A percentile compares a stretch with the other conserved stretches of the same genome.
Conservation (phyloP, 257 asterid genomes). For the Eucommia ulmoides region DNA sequence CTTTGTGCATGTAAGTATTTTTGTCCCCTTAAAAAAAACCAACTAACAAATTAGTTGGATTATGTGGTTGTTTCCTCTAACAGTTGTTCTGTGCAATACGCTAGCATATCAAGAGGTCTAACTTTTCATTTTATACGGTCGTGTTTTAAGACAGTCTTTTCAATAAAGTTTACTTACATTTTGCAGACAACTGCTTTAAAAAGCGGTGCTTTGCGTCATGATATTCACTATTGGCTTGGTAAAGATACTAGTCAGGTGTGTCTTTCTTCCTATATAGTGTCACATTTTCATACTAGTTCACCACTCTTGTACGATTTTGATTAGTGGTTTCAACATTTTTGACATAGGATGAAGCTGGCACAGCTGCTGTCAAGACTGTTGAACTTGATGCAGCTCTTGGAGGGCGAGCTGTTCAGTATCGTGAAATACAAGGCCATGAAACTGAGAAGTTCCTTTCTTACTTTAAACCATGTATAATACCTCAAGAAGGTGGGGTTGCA, state of each 20-base stretch:
- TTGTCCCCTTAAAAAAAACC: not conserved
- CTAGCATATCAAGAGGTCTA: too few relatives aligned
- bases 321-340: slow-evolving; percentile 4
- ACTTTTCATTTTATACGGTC: too few relatives aligned
- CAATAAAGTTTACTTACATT: too few relatives aligned
- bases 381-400: slow-evolving; percentile 95
- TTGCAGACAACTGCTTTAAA: slow-evolving; percentile 79
- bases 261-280: not conserved
- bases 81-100: not conserved
- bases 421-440: slow-evolving; percentile 96
- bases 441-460: slow-evolving; percentile 95
- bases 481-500: slow-evolving; percentile 93
- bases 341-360: slow-evolving; percentile 79
- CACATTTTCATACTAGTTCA: not conserved
- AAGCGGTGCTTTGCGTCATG: slow-evolving; percentile 77
- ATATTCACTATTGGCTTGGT: slow-evolving; percentile 96
- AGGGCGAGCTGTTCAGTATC: slow-evolving; percentile 97
- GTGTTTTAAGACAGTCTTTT: too few relatives aligned
- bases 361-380: slow-evolving; percentile 82
- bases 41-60: not conserved
- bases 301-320: not conserved
- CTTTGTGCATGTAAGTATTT: too few relatives aligned
- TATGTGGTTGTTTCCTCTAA: not conserved
- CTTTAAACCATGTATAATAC: slow-evolving; percentile 95
- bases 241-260: slow-evolving; percentile 85